Conservation (phyloP, 2,329 filamentous ascomycete species). For the Penicillium sp. region DNA sequence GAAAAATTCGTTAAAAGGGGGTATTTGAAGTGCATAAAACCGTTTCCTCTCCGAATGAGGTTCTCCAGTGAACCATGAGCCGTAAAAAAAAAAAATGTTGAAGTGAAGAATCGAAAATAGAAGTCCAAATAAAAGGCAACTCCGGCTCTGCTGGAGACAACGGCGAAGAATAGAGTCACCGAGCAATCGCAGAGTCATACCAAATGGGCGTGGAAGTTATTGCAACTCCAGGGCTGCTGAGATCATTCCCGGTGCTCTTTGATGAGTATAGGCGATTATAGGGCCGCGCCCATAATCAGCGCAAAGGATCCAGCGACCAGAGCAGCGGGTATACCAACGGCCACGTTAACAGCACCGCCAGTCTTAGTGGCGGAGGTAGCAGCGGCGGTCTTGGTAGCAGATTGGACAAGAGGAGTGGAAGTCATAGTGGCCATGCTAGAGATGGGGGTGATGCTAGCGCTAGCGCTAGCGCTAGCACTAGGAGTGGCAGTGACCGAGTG, state of each 20-base stretch:
- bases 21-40: conserved; percentile 32
- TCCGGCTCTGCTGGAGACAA: conserved; percentile 26
- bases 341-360: conserved; percentile 20
- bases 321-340: conserved; percentile 30
- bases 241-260: background rate
- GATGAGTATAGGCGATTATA: conserved; percentile 26
- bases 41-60: conserved; percentile 21
- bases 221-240: background rate
- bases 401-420: conserved; percentile 20
- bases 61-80: conserved; percentile 24
- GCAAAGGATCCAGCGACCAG: conserved; percentile 40
- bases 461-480: conserved; percentile 10
- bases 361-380: conserved; percentile 16
- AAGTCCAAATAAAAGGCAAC: conserved; percentile 16
- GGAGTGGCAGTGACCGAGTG: conserved; percentile 39
- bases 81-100: conserved; percentile 11
- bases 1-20: conserved; percentile 31
- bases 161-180: conserved; percentile 12
- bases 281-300: conserved; percentile 33
- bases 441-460: conserved; percentile 10
- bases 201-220: background rate
- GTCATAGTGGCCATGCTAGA: conserved; percentile 14
- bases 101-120: conserved; percentile 19
- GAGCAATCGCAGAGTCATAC: background rate
- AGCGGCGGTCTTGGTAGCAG: conserved; percentile 9